Conservation (phyloP, 23 red algal genomes). For the Chondrus crispus region DNA sequence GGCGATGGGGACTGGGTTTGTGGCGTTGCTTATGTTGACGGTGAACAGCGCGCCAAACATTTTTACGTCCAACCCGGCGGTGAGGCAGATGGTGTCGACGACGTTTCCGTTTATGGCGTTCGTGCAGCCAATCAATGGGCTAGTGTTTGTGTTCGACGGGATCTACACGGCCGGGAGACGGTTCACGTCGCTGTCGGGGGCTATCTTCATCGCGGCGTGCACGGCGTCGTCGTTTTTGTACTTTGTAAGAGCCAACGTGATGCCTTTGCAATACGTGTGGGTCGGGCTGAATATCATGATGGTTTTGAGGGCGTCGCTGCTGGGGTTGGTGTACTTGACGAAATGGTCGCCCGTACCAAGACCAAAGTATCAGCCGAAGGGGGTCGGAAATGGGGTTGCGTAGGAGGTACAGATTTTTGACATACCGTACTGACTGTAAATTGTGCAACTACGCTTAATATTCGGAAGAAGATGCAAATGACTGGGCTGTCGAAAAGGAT, state of each 20-base stretch:
- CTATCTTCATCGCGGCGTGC: conserved; percentile 70
- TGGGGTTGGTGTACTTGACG: conserved; percentile 59
- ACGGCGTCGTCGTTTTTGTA: conserved; percentile 45
- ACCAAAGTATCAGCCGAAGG: conserved; percentile 13
- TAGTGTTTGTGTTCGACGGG: conserved; percentile 93
- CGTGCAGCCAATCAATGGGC: conserved; percentile 81
- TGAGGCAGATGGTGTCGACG: conserved; percentile 32
- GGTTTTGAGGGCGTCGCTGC: conserved; percentile 55
- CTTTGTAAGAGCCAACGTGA: conserved; percentile 25
- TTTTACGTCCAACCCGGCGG: conserved; percentile 82
- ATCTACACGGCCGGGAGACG: conserved; percentile 76
- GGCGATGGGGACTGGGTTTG: conserved; percentile 65
- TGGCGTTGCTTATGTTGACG: conserved; percentile 47
- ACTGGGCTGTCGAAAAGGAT: too few relatives aligned
- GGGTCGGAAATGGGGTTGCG: not conserved
- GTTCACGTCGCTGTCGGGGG: conserved; percentile 73
- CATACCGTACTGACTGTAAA: too few relatives aligned
- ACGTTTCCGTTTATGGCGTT: conserved; percentile 83
- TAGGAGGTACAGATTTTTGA: too few relatives aligned
- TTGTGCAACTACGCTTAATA: too few relatives aligned
- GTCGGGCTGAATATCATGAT: conserved; percentile 85
- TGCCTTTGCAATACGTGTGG: conserved; percentile 76
- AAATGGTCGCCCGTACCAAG: conserved; percentile 62
- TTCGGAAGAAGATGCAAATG: too few relatives aligned
- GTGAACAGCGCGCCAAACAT: conserved; percentile 34